phyloP scores from a whole-genome alignment of 345 rosid species.

The Litchi chinensis region DNA sequence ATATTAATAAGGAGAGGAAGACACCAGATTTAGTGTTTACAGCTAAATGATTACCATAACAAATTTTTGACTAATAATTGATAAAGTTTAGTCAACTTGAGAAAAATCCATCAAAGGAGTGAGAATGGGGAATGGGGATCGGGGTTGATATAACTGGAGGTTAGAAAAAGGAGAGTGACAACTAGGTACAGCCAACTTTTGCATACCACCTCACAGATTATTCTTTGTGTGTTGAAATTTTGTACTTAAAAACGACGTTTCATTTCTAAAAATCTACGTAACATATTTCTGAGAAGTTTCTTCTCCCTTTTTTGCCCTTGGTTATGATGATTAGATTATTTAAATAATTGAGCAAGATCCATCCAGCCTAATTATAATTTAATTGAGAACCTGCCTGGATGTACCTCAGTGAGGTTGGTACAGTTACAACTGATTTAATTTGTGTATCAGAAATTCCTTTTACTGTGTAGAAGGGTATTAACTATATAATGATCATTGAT shows the following conservation, averaged over 20 bases:
- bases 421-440: not conserved
- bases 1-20: conserved; percentile 27
- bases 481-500: no score
- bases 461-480: no score
- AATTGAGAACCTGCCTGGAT: conserved; percentile 7
- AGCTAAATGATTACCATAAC: conserved; percentile 8
- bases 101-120: not conserved
- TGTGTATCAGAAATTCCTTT: no score
- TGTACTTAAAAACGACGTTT: not conserved
- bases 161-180: conserved; percentile 34
- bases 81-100: conserved; percentile 19
- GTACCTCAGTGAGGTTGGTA: not conserved
- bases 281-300: conserved; percentile 22
- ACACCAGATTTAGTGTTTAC: conserved; percentile 15
- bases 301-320: not conserved
- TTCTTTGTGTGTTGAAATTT: not conserved
- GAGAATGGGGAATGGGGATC: not conserved
- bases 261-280: not conserved
- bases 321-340: not conserved
- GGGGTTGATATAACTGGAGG: not conserved
- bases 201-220: conserved; percentile 26
- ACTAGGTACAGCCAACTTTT: conserved; percentile 51
- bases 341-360: conserved; percentile 6
- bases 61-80: not conserved
- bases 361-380: not conserved